Conservation (phyloP, 148 eudicot genomes). For the Linanthus parryae region DNA sequence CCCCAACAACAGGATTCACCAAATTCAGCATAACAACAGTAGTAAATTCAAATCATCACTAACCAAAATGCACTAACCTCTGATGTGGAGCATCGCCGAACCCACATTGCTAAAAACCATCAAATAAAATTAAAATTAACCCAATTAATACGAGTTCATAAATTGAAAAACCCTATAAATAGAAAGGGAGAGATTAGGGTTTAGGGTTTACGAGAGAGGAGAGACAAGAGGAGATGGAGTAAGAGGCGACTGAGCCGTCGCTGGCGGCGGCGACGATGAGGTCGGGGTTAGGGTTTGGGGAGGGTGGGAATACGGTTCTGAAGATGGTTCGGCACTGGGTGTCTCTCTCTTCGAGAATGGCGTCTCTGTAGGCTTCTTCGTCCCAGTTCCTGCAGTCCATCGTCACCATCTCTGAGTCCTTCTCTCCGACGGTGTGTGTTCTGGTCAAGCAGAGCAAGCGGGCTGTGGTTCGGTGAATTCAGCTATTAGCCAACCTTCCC, state of each 20-base stretch:
- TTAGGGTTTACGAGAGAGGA: constrained; percentile 27
- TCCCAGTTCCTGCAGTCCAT: constrained; percentile 73
- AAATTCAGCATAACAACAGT: too few relatives aligned
- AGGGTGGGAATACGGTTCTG: constrained; percentile 67
- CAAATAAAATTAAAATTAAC: neutral
- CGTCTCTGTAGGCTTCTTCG: constrained; percentile 58
- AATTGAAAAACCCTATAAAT: neutral
- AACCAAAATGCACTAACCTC: too few relatives aligned
- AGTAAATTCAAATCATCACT: neutral
- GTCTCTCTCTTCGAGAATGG: constrained; percentile 57
- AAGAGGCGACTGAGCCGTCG: constrained; percentile 73
- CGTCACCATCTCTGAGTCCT: constrained; percentile 28
- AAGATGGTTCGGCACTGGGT: constrained; percentile 58
- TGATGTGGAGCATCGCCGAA: too few relatives aligned
- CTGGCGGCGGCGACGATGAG: constrained; percentile 76
- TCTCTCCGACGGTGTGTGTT: too few relatives aligned
- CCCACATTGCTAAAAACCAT: too few relatives aligned
- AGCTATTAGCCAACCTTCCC: too few relatives aligned
- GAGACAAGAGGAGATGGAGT: constrained; percentile 66
- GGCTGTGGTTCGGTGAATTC: too few relatives aligned
- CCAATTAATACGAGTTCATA: neutral
- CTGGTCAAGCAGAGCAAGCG: too few relatives aligned
- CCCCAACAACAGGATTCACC: too few relatives aligned
- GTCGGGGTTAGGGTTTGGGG: constrained; percentile 44
- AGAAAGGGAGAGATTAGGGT: neutral